Evolutionary conservation across 176 grass and related monocot species (phyloP).

Genomic region (Rhynchospora breviuscula): DNA sequence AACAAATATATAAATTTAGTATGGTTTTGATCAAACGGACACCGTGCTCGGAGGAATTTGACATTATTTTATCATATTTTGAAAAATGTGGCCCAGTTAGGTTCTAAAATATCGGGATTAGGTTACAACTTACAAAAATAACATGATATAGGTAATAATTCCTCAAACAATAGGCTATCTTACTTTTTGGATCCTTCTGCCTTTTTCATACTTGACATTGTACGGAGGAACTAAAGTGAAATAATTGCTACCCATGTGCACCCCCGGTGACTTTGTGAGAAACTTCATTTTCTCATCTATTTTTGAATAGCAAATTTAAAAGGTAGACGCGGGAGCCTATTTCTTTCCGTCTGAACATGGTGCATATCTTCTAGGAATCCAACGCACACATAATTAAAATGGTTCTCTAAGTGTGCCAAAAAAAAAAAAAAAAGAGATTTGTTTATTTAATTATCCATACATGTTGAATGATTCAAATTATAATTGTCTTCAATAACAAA

Average conservation of each 20-base stretch:
- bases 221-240: conserved; percentile 6
- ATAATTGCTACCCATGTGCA: conserved; percentile 17
- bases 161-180: not conserved
- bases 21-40: too few relatives aligned
- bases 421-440: too few relatives aligned
- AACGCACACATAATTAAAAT: too few relatives aligned
- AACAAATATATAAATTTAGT: too few relatives aligned
- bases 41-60: too few relatives aligned
- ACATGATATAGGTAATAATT: conserved; percentile 1
- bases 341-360: not conserved
- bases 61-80: too few relatives aligned
- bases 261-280: not conserved
- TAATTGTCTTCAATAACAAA: too few relatives aligned
- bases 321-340: not conserved
- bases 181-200: conserved; percentile 4
- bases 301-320: not conserved
- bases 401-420: too few relatives aligned
- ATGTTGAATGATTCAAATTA: too few relatives aligned
- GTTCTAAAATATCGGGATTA: not conserved
- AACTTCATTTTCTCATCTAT: not conserved
- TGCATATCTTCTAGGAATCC: not conserved
- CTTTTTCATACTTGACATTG: not conserved
- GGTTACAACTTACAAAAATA: not conserved
- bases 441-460: too few relatives aligned
- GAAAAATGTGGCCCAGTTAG: not conserved